Evolutionary conservation across 2,329 filamentous ascomycete species (phyloP).

Genomic region (Zymoseptoria crescenta): DNA sequence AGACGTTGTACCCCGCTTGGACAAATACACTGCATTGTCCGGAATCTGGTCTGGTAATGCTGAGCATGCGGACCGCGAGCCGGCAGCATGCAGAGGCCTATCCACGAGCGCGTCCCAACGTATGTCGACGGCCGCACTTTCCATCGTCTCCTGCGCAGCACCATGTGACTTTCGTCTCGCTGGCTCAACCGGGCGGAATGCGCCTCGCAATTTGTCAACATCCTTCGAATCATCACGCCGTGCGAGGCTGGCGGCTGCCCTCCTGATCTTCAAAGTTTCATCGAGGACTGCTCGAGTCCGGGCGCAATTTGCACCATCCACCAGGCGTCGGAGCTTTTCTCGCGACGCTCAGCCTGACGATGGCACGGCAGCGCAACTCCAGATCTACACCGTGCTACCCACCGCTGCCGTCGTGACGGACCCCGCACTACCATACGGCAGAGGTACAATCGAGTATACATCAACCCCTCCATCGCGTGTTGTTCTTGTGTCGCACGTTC

Average conservation of each 20-base stretch:
- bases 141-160: conserved; percentile 9
- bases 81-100: conserved; percentile 10
- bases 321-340: conserved; percentile 7
- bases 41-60: conserved; percentile 1
- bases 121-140: conserved; percentile 6
- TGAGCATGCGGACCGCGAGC: conserved; percentile 3
- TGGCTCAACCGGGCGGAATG: conserved; percentile 2
- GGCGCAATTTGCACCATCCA: conserved; percentile 2
- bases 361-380: conserved; percentile 7
- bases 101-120: conserved; percentile 10
- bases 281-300: neutral
- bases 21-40: neutral
- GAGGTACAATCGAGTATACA: conserved; percentile 1
- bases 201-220: conserved; percentile 14
- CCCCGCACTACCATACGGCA: neutral
- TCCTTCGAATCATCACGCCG: conserved; percentile 4
- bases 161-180: conserved; percentile 8
- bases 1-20: neutral
- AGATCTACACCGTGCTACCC: conserved; percentile 12
- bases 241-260: conserved; percentile 6
- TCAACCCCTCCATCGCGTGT: conserved; percentile 18
- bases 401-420: neutral
- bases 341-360: conserved; percentile 4
- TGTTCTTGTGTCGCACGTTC: conserved; percentile 19
- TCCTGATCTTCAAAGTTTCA: conserved; percentile 9